phyloP scores from a whole-genome alignment of 768 basidiomycete genomes.

The Tulasnella sp. region DNA sequence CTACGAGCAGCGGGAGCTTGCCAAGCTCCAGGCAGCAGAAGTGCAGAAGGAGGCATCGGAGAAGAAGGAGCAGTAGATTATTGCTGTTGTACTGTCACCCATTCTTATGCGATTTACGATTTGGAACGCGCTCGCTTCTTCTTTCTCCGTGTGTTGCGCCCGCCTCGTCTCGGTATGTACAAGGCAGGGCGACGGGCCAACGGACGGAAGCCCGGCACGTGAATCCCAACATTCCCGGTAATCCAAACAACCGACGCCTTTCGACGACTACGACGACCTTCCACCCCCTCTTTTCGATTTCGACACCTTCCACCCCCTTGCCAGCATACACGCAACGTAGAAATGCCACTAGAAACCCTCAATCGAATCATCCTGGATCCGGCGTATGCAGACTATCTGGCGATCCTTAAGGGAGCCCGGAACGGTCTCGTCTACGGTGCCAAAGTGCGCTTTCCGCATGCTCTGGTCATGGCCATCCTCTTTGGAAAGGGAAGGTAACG shows the following conservation, averaged over 20 bases:
- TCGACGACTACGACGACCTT: not conserved
- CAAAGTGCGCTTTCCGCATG: conserved; percentile 93
- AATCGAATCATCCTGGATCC: conserved; percentile 42
- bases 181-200: not conserved
- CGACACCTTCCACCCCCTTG: not conserved
- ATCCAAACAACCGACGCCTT: conserved; percentile 10
- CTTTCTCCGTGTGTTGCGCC: too few relatives aligned
- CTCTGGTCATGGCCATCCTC: conserved; percentile 90
- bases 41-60: conserved; percentile 34
- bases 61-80: conserved; percentile 25
- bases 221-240: not conserved
- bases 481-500: conserved; percentile 84
- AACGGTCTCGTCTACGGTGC: conserved; percentile 59
- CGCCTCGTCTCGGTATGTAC: not conserved
- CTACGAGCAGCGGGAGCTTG: conserved; percentile 49
- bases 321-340: not conserved
- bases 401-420: conserved; percentile 89
- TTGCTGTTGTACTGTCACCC: not conserved
- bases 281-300: not conserved
- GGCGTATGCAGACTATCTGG: conserved; percentile 81
- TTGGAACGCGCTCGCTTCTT: not conserved
- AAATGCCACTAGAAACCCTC: not conserved
- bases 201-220: conserved; percentile 6
- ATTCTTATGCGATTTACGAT: not conserved
- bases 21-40: conserved; percentile 43